Base-by-base conservation (phyloP, 345 rosid genomes). In the Erysimum cheiranthoides region DNA sequence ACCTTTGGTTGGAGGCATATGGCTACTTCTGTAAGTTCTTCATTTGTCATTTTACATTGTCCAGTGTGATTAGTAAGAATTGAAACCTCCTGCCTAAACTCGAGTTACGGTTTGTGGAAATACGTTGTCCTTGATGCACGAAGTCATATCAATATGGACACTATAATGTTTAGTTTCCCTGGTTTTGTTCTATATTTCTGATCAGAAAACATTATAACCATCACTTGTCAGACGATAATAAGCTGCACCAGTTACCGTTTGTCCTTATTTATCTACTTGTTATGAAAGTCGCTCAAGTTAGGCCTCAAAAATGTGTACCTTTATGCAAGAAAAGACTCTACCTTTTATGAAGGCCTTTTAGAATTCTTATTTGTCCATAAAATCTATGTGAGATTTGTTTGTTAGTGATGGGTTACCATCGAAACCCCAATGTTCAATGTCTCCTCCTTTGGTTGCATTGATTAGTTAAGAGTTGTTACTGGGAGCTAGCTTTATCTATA, bases 1-100 rank as follows among this genome's bases (percentile, higher is more conserved):
- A 25, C 99, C 99, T 45, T 68, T 92, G 71, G 91, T 89, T 58
- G 99, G 99, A 45, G 98, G 99, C 79, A 73, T 95, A 17, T 95
- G 99, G 99, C 77, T 95, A 27, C 82, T 80, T 69, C 39, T 88
- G 99, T 95, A 85, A 95, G 99, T 87, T 76, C 32, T 14, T 32
- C 11, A 7, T 18, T 56, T 16, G 2, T 27, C 2, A 17, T 7
- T 6, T 18, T 51, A 4, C 45, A 32, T 3, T 34, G 5, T 45
- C 11, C 42, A 51, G 2, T 68, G 5, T 76, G 43, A n/a, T 11
- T n/a, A 46, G 11, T 28, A 40, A 64, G 50, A 61, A 30, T 4
- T 46, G 2, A 3, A 25, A 34, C 30, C 16, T 60, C 12, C 0
- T 53, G 30, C 45, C 8, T 61, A 8, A 36, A 47, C 43, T 61